phyloP scores from a whole-genome alignment of 2,329 filamentous ascomycete genomes.

The Exophiala bonariae region DNA sequence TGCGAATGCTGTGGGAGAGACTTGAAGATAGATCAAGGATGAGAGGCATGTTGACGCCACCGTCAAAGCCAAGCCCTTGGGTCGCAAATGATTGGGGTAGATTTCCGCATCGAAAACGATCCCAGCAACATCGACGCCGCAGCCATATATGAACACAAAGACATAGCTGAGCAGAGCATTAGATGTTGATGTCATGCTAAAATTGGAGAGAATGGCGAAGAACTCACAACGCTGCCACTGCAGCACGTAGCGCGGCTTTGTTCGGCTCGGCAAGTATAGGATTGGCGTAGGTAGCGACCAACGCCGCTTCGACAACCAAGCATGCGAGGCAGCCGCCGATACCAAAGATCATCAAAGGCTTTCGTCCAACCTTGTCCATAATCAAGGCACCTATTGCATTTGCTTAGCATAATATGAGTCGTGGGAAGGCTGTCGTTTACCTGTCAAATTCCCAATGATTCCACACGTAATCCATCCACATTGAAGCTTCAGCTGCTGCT shows the following conservation, averaged over 20 bases:
- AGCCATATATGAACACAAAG: conserved; percentile 4
- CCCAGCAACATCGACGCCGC: conserved; percentile 14
- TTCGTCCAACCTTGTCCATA: conserved; percentile 23
- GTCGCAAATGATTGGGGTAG: conserved; percentile 16
- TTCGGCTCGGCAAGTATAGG: conserved; percentile 22
- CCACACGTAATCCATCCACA: conserved; percentile 14
- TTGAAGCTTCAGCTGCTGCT: conserved; percentile 11
- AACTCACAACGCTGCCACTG: conserved; percentile 4
- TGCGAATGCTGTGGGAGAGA: conserved; percentile 29
- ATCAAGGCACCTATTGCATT: conserved; percentile 8
- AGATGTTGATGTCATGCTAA: neutral
- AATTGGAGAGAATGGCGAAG: neutral
- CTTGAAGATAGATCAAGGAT: conserved; percentile 12
- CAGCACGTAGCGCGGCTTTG: conserved; percentile 32
- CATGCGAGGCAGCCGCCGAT: conserved; percentile 13
- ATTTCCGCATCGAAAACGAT: conserved; percentile 16
- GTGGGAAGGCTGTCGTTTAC: neutral
- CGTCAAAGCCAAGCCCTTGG: conserved; percentile 15
- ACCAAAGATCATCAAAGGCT: conserved; percentile 29
- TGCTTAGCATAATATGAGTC: neutral
- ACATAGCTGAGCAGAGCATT: conserved; percentile 18
- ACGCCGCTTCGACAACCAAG: conserved; percentile 15
- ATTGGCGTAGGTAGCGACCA: conserved; percentile 19
- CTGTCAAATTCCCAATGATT: conserved; percentile 8
- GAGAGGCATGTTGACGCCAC: conserved; percentile 6